Percentiles rank a stretch among this genome's conserved stretches.
Evolutionary conservation across 768 basidiomycete species (phyloP).

Genomic region (Lentinula aciculospora): DNA sequence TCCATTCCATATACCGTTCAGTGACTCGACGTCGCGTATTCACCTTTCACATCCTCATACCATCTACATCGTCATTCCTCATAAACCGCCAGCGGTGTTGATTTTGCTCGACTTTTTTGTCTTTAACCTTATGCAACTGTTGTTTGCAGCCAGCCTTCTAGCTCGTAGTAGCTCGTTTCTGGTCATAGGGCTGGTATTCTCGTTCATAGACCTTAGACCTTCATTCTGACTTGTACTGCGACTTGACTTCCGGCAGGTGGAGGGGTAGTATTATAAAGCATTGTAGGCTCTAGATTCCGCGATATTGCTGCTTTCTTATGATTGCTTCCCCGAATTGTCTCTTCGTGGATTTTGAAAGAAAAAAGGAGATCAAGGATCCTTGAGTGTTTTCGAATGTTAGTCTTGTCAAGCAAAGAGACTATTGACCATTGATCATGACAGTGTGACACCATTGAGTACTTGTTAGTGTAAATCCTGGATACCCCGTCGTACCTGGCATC

Average conservation of each 20-base stretch:
- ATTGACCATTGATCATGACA: too few relatives aligned
- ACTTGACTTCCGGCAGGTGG: not conserved
- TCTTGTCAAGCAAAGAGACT: too few relatives aligned
- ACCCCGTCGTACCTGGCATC: too few relatives aligned
- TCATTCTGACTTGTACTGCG: not conserved
- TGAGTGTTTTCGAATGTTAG: too few relatives aligned
- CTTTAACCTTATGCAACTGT: not conserved
- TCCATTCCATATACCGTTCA: not conserved
- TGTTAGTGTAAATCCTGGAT: too few relatives aligned
- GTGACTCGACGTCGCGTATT: not conserved
- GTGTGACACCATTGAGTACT: too few relatives aligned
- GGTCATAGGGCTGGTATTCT: not conserved
- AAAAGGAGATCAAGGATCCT: too few relatives aligned
- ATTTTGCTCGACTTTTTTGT: not conserved
- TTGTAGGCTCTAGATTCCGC: not conserved
- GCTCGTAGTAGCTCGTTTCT: not conserved
- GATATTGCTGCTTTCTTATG: not conserved
- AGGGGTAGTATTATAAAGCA: not conserved
- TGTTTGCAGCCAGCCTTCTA: not conserved
- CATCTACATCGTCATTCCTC: not conserved
- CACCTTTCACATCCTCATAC: not conserved
- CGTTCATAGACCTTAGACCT: not conserved
- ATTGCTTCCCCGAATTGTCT: not conserved
- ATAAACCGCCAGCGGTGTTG: not conserved
- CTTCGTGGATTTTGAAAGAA: too few relatives aligned